Percentiles rank a stretch among this genome's conserved stretches.
phyloP scores from a whole-genome alignment of 805 yeast genomes.

The Danielia oregonensis region DNA sequence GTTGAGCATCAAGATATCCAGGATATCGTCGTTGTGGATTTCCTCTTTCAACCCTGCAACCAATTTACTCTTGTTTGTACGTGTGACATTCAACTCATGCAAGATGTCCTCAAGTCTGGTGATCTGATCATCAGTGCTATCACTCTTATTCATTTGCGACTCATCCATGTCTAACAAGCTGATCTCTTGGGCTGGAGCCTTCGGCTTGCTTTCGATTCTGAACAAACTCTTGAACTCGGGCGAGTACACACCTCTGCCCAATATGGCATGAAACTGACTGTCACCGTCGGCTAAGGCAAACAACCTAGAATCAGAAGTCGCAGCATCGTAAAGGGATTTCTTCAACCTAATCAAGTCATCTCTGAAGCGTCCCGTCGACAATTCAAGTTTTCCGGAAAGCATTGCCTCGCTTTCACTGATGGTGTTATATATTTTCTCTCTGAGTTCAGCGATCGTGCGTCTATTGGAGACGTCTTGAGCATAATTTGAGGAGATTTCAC shows the following conservation, averaged over 20 bases:
- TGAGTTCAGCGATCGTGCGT: conserved; percentile 22
- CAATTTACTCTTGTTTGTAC: conserved; percentile 58
- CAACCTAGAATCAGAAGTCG: conserved; percentile 54
- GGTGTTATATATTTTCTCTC: conserved; percentile 34
- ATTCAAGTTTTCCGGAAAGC: conserved; percentile 6
- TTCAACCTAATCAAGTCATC: conserved; percentile 57
- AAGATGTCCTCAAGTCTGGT: conserved; percentile 52
- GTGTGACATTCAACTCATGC: conserved; percentile 58
- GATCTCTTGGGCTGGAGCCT: conserved; percentile 22
- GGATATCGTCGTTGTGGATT: conserved; percentile 80
- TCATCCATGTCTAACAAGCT: conserved; percentile 73
- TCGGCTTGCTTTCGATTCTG: conserved; percentile 5
- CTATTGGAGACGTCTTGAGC: conserved; percentile 35
- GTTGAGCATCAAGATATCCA: conserved; percentile 67
- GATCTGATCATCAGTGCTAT: conserved; percentile 34
- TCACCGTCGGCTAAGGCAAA: conserved; percentile 42
- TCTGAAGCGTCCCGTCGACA: conserved; percentile 24
- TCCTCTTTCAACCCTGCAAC: conserved; percentile 63
- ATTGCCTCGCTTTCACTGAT: conserved; percentile 32
- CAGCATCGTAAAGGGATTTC: conserved; percentile 58
- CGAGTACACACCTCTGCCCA: conserved; percentile 41
- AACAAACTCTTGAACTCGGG: conserved; percentile 36
- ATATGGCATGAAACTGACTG: conserved; percentile 19
- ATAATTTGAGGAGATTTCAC: conserved; percentile 23
- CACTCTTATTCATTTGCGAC: conserved; percentile 17